phyloP scores from a whole-genome alignment of 441 rosid genomes.

The Erysimum pusillum region DNA sequence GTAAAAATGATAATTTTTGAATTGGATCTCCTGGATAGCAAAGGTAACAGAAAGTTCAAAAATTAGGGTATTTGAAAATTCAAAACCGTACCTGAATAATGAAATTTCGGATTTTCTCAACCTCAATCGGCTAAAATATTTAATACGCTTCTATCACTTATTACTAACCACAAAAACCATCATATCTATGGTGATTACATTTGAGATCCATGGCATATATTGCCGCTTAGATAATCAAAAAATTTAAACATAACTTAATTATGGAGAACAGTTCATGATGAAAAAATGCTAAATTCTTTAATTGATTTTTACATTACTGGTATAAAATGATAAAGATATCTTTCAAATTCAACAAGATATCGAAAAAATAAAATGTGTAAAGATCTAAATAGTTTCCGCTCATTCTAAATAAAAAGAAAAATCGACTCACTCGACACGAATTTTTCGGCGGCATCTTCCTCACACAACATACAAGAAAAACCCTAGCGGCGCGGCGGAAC shows the following conservation, averaged over 20 bases:
- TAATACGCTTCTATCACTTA: neutral
- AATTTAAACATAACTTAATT: neutral
- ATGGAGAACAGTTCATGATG: neutral
- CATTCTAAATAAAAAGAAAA: neutral
- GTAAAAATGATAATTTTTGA: too few species aligned
- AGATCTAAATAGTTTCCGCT: neutral
- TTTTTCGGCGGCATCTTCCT: neutral
- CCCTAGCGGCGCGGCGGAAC: neutral
- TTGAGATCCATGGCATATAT: neutral
- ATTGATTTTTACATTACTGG: neutral
- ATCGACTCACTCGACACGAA: neutral
- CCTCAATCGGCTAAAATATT: neutral
- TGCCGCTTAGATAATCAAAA: neutral
- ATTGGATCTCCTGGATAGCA: too few species aligned
- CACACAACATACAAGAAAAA: neutral
- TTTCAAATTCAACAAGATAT: neutral
- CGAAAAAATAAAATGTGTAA: neutral
- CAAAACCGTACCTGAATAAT: neutral
- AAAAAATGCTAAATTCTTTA: neutral
- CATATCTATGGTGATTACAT: neutral
- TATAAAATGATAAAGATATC: neutral
- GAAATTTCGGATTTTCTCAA: neutral
- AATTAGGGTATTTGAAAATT: neutral
- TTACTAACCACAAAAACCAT: neutral
- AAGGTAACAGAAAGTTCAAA: neutral